phyloP scores from a whole-genome alignment of 768 basidiomycete genomes.

The Lactifluus rugatus region DNA sequence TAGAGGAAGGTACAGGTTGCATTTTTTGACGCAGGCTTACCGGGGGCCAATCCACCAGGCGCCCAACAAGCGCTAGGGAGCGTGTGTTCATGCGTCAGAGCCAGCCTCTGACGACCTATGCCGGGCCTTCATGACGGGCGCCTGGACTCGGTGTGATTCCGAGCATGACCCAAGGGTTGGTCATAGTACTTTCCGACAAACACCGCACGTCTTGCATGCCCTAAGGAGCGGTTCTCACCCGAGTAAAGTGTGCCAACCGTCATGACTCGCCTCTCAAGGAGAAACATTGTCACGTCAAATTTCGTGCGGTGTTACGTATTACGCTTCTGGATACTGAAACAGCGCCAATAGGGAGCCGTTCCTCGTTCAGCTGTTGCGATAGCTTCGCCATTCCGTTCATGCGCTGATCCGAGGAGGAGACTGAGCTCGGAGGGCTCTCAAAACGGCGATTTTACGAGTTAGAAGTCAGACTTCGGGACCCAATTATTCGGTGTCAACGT shows the following conservation, averaged over 20 bases:
- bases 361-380: background rate
- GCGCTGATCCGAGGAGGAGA: conserved; percentile 13
- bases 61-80: conserved; percentile 5
- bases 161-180: background rate
- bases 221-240: conserved; percentile 9
- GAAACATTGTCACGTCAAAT: conserved; percentile 13
- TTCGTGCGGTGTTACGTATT: conserved; percentile 12
- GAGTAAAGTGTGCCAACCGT: conserved; percentile 1
- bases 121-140: conserved; percentile 8
- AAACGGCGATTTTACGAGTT: conserved; percentile 4
- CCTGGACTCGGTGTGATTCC: conserved; percentile 5
- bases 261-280: background rate
- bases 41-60: conserved; percentile 13
- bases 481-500: background rate
- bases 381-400: background rate
- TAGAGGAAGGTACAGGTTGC: conserved; percentile 13
- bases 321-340: conserved; percentile 4
- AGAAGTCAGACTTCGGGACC: background rate
- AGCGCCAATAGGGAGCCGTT: conserved; percentile 2
- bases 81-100: background rate
- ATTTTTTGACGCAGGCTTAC: conserved; percentile 14
- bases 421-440: background rate
- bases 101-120: conserved; percentile 1
- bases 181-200: conserved; percentile 7
- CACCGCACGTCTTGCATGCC: background rate